These are phyloP conservation scores for Talaromyces sp. DNA, from an alignment of 2,329 filamentous ascomycete genomes.

Conservation along the genomic window DNA sequence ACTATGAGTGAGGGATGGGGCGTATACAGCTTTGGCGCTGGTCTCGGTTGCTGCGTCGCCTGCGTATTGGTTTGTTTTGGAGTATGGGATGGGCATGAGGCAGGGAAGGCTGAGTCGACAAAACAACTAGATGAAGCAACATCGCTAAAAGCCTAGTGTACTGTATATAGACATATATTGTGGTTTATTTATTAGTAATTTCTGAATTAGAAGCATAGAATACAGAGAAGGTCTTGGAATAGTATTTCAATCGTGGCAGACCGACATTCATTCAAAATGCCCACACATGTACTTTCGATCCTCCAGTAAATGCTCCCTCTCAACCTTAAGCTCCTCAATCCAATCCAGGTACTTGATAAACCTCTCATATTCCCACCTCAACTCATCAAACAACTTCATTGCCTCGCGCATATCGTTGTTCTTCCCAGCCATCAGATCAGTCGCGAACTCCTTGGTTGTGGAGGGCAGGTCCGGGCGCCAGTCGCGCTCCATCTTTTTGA, in stretches of 20 bases:
- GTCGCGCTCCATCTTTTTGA: constrained; percentile 4
- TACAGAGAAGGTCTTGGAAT: neutral
- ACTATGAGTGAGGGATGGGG: constrained; percentile 29
- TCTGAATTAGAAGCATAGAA: neutral
- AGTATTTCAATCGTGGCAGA: no score
- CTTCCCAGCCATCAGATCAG: neutral
- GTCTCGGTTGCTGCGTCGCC: constrained; percentile 3
- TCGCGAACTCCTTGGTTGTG: neutral
- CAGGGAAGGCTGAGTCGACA: neutral
- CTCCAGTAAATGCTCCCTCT: neutral
- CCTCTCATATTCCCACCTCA: constrained; percentile 6
- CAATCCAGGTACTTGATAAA: neutral
- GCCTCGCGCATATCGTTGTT: neutral
- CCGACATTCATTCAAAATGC: neutral
- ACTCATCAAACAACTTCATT: neutral
- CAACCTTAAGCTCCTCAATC: constrained; percentile 6
- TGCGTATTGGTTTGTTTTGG: neutral
- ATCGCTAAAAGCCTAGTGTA: neutral
- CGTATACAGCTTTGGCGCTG: neutral
- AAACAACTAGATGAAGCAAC: neutral
- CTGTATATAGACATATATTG: neutral
- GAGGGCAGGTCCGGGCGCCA: constrained; percentile 5
- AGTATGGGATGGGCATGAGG: neutral
- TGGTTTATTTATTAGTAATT: neutral
- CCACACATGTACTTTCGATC: constrained; percentile 12